Evolutionary conservation across 2,329 filamentous ascomycete genomes (phyloP).

Genomic region (Neocatenulostroma microsporum): DNA sequence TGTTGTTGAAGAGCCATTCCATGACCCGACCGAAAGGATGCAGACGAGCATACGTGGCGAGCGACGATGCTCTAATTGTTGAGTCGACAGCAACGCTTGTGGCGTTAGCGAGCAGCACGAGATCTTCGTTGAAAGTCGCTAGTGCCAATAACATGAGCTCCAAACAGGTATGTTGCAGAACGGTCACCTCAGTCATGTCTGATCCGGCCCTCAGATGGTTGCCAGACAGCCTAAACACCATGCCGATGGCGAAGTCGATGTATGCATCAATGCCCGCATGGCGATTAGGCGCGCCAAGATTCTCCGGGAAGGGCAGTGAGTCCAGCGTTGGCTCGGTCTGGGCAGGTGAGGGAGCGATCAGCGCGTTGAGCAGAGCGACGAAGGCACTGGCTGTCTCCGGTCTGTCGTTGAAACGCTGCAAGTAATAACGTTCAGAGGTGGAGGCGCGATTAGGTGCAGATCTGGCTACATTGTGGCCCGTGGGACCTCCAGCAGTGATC

Average conservation of each 20-base stretch:
- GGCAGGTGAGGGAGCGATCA: conserved; percentile 59
- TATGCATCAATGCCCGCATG: conserved; percentile 86
- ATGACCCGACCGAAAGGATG: conserved; percentile 93
- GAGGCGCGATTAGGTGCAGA: conserved; percentile 11
- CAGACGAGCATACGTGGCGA: conserved; percentile 72
- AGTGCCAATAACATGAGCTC: conserved; percentile 75
- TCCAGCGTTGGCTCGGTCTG: conserved; percentile 58
- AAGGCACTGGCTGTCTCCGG: conserved; percentile 58
- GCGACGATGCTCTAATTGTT: conserved; percentile 63
- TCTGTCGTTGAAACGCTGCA: conserved; percentile 23
- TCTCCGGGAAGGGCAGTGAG: conserved; percentile 76
- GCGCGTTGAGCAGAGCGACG: conserved; percentile 63
- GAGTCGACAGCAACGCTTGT: conserved; percentile 67
- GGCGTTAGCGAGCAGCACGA: conserved; percentile 76
- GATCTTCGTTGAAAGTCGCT: conserved; percentile 84
- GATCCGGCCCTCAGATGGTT: conserved; percentile 58
- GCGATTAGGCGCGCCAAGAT: conserved; percentile 67
- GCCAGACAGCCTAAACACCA: conserved; percentile 52
- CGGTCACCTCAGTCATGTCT: conserved; percentile 50
- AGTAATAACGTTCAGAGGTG: conserved; percentile 24
- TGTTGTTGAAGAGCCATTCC: conserved; percentile 97
- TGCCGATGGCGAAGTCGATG: conserved; percentile 79
- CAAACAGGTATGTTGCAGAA: conserved; percentile 72
- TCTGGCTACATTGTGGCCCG: conserved; percentile 11
- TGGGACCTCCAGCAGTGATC: conserved; percentile 50